Percentiles rank a stretch among this genome's conserved stretches.
Conservation (phyloP, 768 basidiomycete species). For the Leccinum boreale region DNA sequence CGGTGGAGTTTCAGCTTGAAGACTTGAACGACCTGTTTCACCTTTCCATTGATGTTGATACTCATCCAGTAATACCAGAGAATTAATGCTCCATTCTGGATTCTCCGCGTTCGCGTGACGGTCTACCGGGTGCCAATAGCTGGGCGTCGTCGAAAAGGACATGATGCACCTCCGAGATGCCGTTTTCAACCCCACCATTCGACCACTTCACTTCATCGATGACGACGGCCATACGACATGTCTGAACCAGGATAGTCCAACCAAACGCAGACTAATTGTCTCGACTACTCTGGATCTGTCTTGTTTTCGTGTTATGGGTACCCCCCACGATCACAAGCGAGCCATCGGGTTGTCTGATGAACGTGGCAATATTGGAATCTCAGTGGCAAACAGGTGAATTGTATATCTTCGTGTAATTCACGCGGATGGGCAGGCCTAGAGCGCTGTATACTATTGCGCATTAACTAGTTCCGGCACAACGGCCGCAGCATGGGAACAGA, state of each 20-base stretch:
- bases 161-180: not conserved
- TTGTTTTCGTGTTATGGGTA: not conserved
- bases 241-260: not conserved
- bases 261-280: not conserved
- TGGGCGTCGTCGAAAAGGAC: not conserved
- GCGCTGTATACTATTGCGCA: not conserved
- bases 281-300: not conserved
- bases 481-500: not conserved
- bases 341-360: not conserved
- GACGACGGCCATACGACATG: too few relatives aligned
- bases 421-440: not conserved
- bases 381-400: not conserved
- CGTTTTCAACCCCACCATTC: not conserved
- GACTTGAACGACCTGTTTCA: not conserved
- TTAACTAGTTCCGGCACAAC: not conserved
- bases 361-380: not conserved
- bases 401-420: not conserved
- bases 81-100: not conserved
- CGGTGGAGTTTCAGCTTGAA: constrained; percentile 15
- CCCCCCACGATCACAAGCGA: not conserved
- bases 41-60: not conserved
- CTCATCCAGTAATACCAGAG: not conserved
- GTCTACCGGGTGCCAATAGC: not conserved
- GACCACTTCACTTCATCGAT: not conserved
- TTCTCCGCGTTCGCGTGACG: not conserved